Conservation (phyloP, 768 basidiomycete genomes). For the Naganishia kalamii region DNA sequence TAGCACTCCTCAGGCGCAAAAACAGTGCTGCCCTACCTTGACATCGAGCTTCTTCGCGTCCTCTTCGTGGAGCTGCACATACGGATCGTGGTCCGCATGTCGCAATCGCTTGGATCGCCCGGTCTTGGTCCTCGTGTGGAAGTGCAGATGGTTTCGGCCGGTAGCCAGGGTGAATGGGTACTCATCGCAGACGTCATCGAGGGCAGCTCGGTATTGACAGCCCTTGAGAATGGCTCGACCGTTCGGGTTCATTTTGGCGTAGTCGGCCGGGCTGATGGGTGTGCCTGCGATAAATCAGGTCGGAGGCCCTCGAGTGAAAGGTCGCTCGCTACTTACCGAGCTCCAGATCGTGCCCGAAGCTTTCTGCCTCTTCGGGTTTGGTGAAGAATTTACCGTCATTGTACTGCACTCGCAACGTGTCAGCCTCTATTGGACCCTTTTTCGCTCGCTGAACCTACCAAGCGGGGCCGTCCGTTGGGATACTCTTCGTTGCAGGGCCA, state of each 20-base stretch:
- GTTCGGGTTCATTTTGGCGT: constrained; percentile 27
- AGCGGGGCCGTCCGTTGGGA: constrained; percentile 17
- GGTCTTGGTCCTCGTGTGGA: constrained; percentile 31
- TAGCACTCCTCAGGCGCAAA: too few relatives aligned
- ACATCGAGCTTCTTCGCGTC: constrained; percentile 26
- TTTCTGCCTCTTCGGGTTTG: constrained; percentile 22
- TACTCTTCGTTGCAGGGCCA: constrained; percentile 32
- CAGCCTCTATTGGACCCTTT: too few relatives aligned
- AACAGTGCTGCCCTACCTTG: background rate
- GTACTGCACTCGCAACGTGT: too few relatives aligned
- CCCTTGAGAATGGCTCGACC: constrained; percentile 29
- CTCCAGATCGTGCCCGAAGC: constrained; percentile 24
- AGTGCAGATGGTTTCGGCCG: constrained; percentile 26
- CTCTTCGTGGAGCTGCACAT: constrained; percentile 26
- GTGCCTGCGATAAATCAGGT: constrained; percentile 24
- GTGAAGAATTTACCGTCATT: constrained; percentile 27
- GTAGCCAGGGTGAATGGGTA: constrained; percentile 27
- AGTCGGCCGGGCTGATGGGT: constrained; percentile 23
- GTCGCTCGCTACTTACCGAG: background rate
- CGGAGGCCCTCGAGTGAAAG: background rate
- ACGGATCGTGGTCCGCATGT: constrained; percentile 27
- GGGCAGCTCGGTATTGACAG: constrained; percentile 23
- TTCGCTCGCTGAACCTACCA: background rate
- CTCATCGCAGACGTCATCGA: constrained; percentile 24
- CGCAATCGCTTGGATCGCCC: constrained; percentile 26